Conservation (phyloP, 2,329 filamentous ascomycete species). For the Daldinia sp. region DNA sequence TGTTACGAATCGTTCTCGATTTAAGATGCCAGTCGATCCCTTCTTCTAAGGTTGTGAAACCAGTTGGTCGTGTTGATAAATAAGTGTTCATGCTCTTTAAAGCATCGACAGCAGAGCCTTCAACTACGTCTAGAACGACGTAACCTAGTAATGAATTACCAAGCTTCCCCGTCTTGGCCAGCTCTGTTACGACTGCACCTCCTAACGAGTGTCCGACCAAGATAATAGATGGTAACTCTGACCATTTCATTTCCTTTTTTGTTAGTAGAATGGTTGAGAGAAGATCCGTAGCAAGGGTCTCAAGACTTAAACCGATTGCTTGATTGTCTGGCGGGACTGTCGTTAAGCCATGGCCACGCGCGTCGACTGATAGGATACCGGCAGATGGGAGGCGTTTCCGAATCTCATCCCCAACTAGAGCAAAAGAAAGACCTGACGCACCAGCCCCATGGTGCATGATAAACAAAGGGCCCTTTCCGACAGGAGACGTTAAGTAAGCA, state of each 20-base stretch:
- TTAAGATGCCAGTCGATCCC: constrained; percentile 95
- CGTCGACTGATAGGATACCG: constrained; percentile 85
- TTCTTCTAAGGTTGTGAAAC: constrained; percentile 78
- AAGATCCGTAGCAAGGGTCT: constrained; percentile 77
- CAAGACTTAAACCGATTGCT: constrained; percentile 72
- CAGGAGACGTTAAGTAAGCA: constrained; percentile 86
- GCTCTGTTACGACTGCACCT: constrained; percentile 87
- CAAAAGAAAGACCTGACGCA: constrained; percentile 92
- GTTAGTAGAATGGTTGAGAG: constrained; percentile 73
- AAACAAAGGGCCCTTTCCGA: constrained; percentile 79
- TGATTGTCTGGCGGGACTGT: constrained; percentile 52
- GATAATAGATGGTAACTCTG: constrained; percentile 74
- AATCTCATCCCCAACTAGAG: constrained; percentile 79
- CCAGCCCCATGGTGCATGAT: constrained; percentile 95
- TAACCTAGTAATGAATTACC: constrained; percentile 79
- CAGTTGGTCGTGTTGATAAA: constrained; percentile 78
- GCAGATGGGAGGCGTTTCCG: constrained; percentile 78
- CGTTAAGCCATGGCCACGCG: constrained; percentile 84
- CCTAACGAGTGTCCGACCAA: constrained; percentile 93
- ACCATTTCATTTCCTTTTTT: constrained; percentile 75
- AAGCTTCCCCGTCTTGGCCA: constrained; percentile 73
- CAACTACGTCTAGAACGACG: constrained; percentile 92
- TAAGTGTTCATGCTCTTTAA: constrained; percentile 94
- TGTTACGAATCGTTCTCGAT: constrained; percentile 85
- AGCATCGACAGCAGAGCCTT: constrained; percentile 94